phyloP scores from a whole-genome alignment of 2,329 filamentous ascomycete genomes.

The Pseudogymnoascus sp. region DNA sequence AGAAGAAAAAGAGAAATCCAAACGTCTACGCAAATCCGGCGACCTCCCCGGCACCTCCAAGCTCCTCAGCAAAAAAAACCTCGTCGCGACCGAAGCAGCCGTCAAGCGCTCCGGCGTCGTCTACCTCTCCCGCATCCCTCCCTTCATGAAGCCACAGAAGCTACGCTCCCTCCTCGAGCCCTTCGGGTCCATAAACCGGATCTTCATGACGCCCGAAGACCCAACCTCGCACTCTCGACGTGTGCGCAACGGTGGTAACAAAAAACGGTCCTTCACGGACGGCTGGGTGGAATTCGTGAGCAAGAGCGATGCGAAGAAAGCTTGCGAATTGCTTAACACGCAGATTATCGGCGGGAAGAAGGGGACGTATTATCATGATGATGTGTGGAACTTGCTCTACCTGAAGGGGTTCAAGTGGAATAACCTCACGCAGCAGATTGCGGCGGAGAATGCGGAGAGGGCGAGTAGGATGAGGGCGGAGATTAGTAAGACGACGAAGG shows the following conservation, averaged over 20 bases:
- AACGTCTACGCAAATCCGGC: conserved; percentile 23
- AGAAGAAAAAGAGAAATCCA: conserved; percentile 17
- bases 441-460: conserved; percentile 73
- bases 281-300: conserved; percentile 78
- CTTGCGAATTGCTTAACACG: conserved; percentile 68
- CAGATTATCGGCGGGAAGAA: conserved; percentile 78
- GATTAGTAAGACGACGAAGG: conserved; percentile 64
- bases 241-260: conserved; percentile 68
- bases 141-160: conserved; percentile 80
- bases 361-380: conserved; percentile 73
- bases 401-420: conserved; percentile 78
- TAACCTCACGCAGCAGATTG: conserved; percentile 67
- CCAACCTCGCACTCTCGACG: conserved; percentile 57
- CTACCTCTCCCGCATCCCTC: conserved; percentile 76
- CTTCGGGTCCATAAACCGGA: conserved; percentile 68
- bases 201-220: conserved; percentile 74
- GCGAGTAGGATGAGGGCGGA: conserved; percentile 69
- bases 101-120: conserved; percentile 70
- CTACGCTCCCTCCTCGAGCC: conserved; percentile 66
- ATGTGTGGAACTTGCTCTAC: conserved; percentile 79
- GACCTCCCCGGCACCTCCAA: conserved; percentile 44
- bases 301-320: conserved; percentile 71
- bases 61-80: conserved; percentile 58
- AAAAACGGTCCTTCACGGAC: conserved; percentile 73
- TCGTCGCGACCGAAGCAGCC: conserved; percentile 55